Evolutionary conservation across 768 basidiomycete species (phyloP), one percentile per base, ranked within the genome.

Genomic region (Hydnomerulius pinastri): DNA sequence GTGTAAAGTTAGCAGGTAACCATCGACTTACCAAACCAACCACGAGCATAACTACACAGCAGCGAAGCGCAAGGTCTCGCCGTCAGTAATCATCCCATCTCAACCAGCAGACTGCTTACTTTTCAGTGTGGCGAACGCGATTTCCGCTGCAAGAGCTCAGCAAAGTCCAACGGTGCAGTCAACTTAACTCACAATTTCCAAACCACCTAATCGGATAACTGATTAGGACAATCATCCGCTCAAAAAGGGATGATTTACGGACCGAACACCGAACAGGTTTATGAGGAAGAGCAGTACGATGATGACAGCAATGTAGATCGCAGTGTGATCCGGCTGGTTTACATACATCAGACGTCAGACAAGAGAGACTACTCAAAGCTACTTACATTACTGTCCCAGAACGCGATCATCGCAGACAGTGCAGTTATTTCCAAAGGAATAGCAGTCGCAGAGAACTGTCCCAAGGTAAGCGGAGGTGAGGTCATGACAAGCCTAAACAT

Each of bases 401-500:
- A 81, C 27, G 69, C 63, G 43, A 82, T 70, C 46, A 83, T 59
- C 17, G 79, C 65, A n/a, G 76, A 65, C 6, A 77, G 73, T 2
- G 81, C 81, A 18, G 75, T 75, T 33, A 82, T 71, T 57, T 81
- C 80, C 18, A 77, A 73, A 2, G 77, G 76, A 13, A 79, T 59
- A 4, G 76, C 72, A 53, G 75, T 77, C n/a, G 49, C 58, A 32
- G 43, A n/a, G 48, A 40, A 56, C 61, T 63, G 4, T 17, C 18
- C 3, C 21, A 41, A 10, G 12, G 3, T 55, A 7, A 49, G 47
- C 6, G 21, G 48, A 4, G 9, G 5, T 45, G 10, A 1, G 2
- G n/a, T 1, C n/a, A 11, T 13, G n/a, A 28, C n/a, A n/a, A n/a
- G n/a, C n/a, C n/a, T n/a, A 15, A 23, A 58, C 62, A 27, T 25